phyloP scores from a whole-genome alignment of 768 basidiomycete species.

The Mycena alexandri region DNA sequence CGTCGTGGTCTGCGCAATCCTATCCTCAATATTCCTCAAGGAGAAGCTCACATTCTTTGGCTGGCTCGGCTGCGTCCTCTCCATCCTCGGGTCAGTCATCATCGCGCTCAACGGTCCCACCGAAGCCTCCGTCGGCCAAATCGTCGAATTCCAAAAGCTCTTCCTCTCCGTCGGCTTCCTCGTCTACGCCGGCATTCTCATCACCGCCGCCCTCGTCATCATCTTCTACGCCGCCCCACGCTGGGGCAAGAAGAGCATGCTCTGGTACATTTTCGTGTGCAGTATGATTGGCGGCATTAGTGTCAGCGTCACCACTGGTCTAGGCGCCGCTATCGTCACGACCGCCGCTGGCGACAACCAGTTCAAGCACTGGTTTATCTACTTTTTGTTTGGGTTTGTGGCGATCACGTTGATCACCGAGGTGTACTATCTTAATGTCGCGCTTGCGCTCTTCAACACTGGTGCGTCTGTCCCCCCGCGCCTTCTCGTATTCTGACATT shows the following conservation, averaged over 20 bases:
- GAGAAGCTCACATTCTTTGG: slow-evolving; percentile 96
- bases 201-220: slow-evolving; percentile 74
- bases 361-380: slow-evolving; percentile 95
- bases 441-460: slow-evolving; percentile 95
- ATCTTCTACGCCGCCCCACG: slow-evolving; percentile 87
- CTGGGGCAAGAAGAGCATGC: slow-evolving; percentile 92
- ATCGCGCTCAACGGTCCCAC: slow-evolving; percentile 87
- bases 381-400: slow-evolving; percentile 88
- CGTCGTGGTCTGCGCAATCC: slow-evolving; percentile 93
- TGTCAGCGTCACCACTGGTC: slow-evolving; percentile 94
- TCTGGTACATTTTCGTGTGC: slow-evolving; percentile 96
- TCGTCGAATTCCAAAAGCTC: slow-evolving; percentile 77
- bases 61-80: slow-evolving; percentile 93
- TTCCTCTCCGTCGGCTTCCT: slow-evolving; percentile 91
- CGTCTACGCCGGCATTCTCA: slow-evolving; percentile 72
- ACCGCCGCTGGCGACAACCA: slow-evolving; percentile 83
- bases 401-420: slow-evolving; percentile 89
- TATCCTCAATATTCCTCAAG: slow-evolving; percentile 93
- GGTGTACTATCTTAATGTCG: slow-evolving; percentile 95
- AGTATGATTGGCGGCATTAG: slow-evolving; percentile 97
- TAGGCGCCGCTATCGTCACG: slow-evolving; percentile 92
- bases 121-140: slow-evolving; percentile 78
- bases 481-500: slow-evolving; percentile 8
- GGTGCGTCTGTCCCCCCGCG: slow-evolving; percentile 57
- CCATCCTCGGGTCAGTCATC: slow-evolving; percentile 90